phyloP scores from a whole-genome alignment of 768 basidiomycete species.

The Grammothele lineata region DNA sequence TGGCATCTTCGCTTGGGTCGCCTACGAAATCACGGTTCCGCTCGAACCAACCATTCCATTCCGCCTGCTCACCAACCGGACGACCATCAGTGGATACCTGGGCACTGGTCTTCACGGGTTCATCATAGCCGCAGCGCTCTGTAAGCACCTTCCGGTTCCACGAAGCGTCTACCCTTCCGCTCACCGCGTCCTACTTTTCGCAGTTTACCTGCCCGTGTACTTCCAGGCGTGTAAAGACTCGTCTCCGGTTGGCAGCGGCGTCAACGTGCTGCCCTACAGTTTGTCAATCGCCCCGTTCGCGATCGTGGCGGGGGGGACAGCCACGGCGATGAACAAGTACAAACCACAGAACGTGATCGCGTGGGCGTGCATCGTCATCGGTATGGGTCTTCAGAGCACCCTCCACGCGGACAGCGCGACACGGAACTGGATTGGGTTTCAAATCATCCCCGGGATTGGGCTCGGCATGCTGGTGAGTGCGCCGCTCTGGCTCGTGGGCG shows the following conservation, averaged over 20 bases:
- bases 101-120: not conserved
- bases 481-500: too few species aligned
- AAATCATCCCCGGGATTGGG: not conserved
- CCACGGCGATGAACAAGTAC: constrained; percentile 20
- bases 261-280: constrained; percentile 31
- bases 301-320: constrained; percentile 18
- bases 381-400: constrained; percentile 32
- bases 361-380: constrained; percentile 33
- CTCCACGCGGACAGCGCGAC: constrained; percentile 11
- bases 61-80: constrained; percentile 7
- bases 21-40: constrained; percentile 23
- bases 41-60: not conserved
- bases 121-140: constrained; percentile 27
- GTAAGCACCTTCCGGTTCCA: not conserved
- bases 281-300: constrained; percentile 34
- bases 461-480: not conserved
- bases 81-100: not conserved
- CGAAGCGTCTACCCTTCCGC: not conserved
- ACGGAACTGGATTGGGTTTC: too few species aligned
- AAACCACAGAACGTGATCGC: constrained; percentile 30
- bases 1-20: not conserved
- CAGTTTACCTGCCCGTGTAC: constrained; percentile 38
- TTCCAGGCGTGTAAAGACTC: constrained; percentile 41
- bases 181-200: not conserved
- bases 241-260: constrained; percentile 33